Percentiles rank a stretch among this genome's conserved stretches.
phyloP scores from a whole-genome alignment of 345 rosid species.

The Euclidium syriacum region DNA sequence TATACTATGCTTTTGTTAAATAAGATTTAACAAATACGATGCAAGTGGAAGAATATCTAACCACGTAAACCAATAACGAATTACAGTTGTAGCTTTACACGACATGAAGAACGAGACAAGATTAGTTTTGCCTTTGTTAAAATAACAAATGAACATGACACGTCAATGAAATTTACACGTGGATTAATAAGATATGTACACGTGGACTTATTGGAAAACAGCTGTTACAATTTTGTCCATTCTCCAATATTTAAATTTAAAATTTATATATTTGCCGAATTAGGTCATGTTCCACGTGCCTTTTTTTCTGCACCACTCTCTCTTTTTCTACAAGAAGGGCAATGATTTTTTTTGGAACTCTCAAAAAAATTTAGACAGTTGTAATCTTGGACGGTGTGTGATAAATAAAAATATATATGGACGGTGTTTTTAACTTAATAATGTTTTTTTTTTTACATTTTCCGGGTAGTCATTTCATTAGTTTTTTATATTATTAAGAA shows the following conservation, averaged over 20 bases:
- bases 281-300: constrained; percentile 35
- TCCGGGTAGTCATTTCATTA: not conserved
- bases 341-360: constrained; percentile 15
- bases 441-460: not conserved
- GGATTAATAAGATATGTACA: not conserved
- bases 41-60: constrained; percentile 24
- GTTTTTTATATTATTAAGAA: too few relatives aligned
- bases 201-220: constrained; percentile 17
- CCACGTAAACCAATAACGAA: not conserved
- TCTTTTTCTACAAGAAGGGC: constrained; percentile 4
- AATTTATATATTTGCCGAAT: not conserved
- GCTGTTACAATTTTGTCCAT: constrained; percentile 20
- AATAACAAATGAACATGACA: constrained; percentile 2
- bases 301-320: constrained; percentile 19
- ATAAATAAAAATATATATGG: constrained; percentile 11
- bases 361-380: constrained; percentile 7
- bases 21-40: not conserved
- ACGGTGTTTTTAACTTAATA: constrained; percentile 11
- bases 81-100: constrained; percentile 14
- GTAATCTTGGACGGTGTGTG: constrained; percentile 25
- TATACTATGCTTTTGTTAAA: too few relatives aligned
- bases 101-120: constrained; percentile 14
- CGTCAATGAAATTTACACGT: not conserved
- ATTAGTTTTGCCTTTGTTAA: constrained; percentile 20
- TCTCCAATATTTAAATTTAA: not conserved